Evolutionary conservation across 805 yeast species (phyloP).

Genomic region (Pichia occidentalis): DNA sequence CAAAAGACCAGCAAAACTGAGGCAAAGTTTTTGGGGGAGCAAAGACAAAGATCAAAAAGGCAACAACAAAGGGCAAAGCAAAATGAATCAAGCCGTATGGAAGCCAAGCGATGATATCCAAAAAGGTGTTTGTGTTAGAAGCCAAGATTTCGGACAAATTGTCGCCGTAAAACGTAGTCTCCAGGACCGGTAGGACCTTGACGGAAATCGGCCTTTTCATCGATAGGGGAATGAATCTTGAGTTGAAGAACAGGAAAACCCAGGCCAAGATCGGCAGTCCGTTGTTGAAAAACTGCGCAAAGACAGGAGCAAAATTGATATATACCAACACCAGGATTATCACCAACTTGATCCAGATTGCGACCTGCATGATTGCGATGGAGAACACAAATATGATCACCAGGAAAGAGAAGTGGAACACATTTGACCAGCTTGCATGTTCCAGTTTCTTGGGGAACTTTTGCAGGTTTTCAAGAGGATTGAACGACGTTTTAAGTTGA

Average conservation of each 20-base stretch:
- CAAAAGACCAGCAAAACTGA: constrained; percentile 87
- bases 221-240: constrained; percentile 63
- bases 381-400: constrained; percentile 20
- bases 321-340: constrained; percentile 11
- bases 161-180: constrained; percentile 89
- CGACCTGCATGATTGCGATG: constrained; percentile 20
- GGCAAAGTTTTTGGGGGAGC: constrained; percentile 87
- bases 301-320: constrained; percentile 57
- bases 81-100: constrained; percentile 93
- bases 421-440: background rate
- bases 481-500: constrained; percentile 6
- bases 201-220: constrained; percentile 86
- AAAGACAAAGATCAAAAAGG: constrained; percentile 70
- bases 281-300: constrained; percentile 77
- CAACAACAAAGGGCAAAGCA: constrained; percentile 83
- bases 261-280: constrained; percentile 83
- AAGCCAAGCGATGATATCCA: constrained; percentile 86
- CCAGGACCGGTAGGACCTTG: constrained; percentile 86
- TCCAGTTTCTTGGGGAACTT: constrained; percentile 2
- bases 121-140: constrained; percentile 53
- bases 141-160: constrained; percentile 82
- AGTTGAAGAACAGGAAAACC: constrained; percentile 77
- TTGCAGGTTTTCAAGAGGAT: constrained; percentile 6
- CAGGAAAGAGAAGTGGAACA: constrained; percentile 19
- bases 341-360: constrained; percentile 15